A percentile compares a stretch with the other conserved stretches of the same genome.
These are phyloP conservation scores for Flaveria bidentis DNA, from an alignment of 129 eudicot genomes.

Conservation along the genomic window DNA sequence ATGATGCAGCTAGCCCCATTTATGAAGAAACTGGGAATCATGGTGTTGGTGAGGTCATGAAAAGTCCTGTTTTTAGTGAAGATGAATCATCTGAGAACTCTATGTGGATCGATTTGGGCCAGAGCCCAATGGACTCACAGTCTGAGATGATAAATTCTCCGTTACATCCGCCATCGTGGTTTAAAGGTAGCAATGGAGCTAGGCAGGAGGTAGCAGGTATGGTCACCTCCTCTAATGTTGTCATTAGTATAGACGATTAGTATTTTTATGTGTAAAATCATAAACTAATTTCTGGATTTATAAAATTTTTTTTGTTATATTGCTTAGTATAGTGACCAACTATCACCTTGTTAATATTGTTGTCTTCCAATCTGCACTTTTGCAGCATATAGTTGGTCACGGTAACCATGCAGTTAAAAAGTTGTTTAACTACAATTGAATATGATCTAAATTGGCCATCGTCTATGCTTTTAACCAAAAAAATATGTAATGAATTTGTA, in stretches of 20 bases:
- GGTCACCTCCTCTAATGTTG: neutral
- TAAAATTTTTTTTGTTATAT: neutral
- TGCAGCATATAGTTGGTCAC: too few species aligned
- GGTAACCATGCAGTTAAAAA: too few species aligned
- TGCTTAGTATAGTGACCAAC: neutral
- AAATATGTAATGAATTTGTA: too few species aligned
- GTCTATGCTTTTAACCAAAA: too few species aligned
- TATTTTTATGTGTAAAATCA: neutral
- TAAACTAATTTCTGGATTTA: neutral
- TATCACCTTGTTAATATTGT: neutral
- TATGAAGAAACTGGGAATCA: slow-evolving; percentile 36
- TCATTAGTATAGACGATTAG: neutral
- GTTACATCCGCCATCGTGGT: slow-evolving; percentile 40
- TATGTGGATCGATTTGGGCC: slow-evolving; percentile 49
- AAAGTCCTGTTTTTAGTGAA: slow-evolving; percentile 47
- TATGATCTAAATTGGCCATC: neutral
- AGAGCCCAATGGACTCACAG: slow-evolving; percentile 44
- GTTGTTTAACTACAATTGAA: neutral
- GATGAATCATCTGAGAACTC: slow-evolving; percentile 47
- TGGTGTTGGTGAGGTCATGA: slow-evolving; percentile 45
- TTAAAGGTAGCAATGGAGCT: slow-evolving; percentile 19
- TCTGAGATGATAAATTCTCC: slow-evolving; percentile 38
- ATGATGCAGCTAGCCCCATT: slow-evolving; percentile 41
- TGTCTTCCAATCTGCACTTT: neutral
- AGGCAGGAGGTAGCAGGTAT: slow-evolving; percentile 24